Evolutionary conservation across 768 basidiomycete genomes (phyloP).

Genomic region (Collybia mongolica): DNA sequence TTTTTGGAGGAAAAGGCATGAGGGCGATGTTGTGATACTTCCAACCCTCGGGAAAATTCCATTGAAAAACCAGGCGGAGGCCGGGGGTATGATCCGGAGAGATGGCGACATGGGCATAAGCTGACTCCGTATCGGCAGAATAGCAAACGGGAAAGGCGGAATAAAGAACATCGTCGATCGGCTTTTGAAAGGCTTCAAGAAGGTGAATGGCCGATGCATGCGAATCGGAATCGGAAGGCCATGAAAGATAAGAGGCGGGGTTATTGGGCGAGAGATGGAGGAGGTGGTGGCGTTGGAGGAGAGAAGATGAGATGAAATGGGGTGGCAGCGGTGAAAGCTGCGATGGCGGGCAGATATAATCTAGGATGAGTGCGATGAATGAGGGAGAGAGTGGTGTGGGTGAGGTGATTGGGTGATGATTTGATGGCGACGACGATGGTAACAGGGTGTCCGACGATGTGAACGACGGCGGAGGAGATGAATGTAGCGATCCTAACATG

Average conservation of each 20-base stretch:
- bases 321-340: conserved; percentile 53
- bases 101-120: conserved; percentile 58
- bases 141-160: conserved; percentile 24
- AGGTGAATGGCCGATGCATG: conserved; percentile 34
- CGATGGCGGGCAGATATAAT: conserved; percentile 55
- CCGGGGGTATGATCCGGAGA: conserved; percentile 26
- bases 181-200: conserved; percentile 35
- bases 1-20: conserved; percentile 67
- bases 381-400: conserved; percentile 15
- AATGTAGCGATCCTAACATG: not conserved
- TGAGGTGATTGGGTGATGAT: too few relatives aligned
- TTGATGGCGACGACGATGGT: too few relatives aligned
- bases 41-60: conserved; percentile 57
- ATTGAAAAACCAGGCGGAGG: conserved; percentile 67
- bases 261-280: conserved; percentile 51
- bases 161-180: conserved; percentile 40
- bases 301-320: conserved; percentile 57
- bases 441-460: too few relatives aligned
- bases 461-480: not conserved
- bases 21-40: conserved; percentile 65
- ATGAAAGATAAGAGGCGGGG: conserved; percentile 59
- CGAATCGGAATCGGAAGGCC: conserved; percentile 47
- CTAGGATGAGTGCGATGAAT: conserved; percentile 46
- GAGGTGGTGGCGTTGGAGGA: conserved; percentile 66
- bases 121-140: conserved; percentile 46